A percentile compares a stretch with the other conserved stretches of the same genome.
phyloP scores from a whole-genome alignment of 176 grass and related monocot genomes.

The Thinopyrum elongatum region DNA sequence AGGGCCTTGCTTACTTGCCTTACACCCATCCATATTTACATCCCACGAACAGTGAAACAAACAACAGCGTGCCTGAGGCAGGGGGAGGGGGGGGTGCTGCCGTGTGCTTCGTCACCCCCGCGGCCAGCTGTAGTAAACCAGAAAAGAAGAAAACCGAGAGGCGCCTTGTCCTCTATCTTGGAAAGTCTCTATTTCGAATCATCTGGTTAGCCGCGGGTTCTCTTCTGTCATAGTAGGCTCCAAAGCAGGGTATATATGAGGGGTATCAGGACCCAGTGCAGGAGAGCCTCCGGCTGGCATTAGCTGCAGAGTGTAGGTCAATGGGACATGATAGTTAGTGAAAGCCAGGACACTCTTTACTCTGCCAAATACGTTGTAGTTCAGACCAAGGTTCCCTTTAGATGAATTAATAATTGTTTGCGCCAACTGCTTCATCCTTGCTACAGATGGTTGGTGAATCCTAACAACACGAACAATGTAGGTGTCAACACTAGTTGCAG shows the following conservation, averaged over 20 bases:
- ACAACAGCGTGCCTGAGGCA: slow-evolving; percentile 27
- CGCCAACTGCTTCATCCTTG: too few relatives aligned
- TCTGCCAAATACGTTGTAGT: too few relatives aligned
- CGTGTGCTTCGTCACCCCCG: slow-evolving; percentile 17
- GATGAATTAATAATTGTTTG: too few relatives aligned
- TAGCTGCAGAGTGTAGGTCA: slow-evolving; percentile 30
- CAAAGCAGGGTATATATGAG: neutral
- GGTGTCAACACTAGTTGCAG: slow-evolving; percentile 74
- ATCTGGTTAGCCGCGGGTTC: neutral
- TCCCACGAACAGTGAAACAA: slow-evolving; percentile 37
- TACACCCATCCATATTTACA: slow-evolving; percentile 65
- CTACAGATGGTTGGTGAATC: too few relatives aligned
- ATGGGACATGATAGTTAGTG: neutral
- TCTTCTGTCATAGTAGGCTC: slow-evolving; percentile 11
- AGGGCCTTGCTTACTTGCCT: slow-evolving; percentile 34
- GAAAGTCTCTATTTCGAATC: neutral
- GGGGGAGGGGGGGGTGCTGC: slow-evolving; percentile 3
- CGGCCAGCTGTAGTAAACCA: neutral
- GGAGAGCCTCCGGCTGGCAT: neutral
- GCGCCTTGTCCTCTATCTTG: neutral
- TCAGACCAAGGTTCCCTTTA: too few relatives aligned
- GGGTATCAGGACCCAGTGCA: neutral
- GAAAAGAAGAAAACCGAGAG: neutral
- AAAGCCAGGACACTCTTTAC: neutral
- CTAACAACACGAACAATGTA: slow-evolving; percentile 25